A percentile compares a stretch with the other conserved stretches of the same genome.
These are phyloP conservation scores for Aspergillus sclerotiicarbonarius DNA, from an alignment of 495 filamentous ascomycete species.

Conservation along the genomic window DNA sequence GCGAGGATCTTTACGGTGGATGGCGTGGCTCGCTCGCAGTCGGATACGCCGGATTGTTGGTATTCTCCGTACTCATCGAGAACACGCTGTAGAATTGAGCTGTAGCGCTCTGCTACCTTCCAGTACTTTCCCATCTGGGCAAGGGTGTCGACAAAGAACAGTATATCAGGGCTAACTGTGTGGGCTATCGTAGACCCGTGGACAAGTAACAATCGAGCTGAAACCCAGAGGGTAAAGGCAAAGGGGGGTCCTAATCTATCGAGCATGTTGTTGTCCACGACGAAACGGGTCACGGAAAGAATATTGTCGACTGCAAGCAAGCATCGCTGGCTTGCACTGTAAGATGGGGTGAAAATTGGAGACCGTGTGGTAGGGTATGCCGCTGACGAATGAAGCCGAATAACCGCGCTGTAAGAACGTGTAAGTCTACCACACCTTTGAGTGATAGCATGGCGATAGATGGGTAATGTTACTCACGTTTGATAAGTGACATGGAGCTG, in stretches of 20 bases:
- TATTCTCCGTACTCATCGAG: conserved; percentile 80
- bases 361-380: conserved; percentile 86
- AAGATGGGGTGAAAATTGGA: conserved; percentile 81
- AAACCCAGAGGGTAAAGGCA: conserved; percentile 88
- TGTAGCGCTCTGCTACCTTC: conserved; percentile 81
- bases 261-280: conserved; percentile 68
- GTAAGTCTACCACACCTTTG: conserved; percentile 13
- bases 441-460: neutral
- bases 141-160: conserved; percentile 76
- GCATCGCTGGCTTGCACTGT: conserved; percentile 76
- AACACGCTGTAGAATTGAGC: conserved; percentile 73
- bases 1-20: conserved; percentile 81
- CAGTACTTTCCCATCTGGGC: conserved; percentile 77
- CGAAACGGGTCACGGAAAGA: conserved; percentile 68
- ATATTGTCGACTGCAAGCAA: conserved; percentile 82
- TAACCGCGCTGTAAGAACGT: conserved; percentile 62
- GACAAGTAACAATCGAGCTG: conserved; percentile 79
- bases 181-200: conserved; percentile 85
- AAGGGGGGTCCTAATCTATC: conserved; percentile 82
- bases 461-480: conserved; percentile 46
- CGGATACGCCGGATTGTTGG: conserved; percentile 54
- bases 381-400: conserved; percentile 87
- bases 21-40: conserved; percentile 70
- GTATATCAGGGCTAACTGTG: conserved; percentile 71
- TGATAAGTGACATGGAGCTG: conserved; percentile 84